Evolutionary conservation across 306 rosid genomes (phyloP), one percentile per base, ranked within the genome.

Genomic region (Begonia fuchsioides): DNA sequence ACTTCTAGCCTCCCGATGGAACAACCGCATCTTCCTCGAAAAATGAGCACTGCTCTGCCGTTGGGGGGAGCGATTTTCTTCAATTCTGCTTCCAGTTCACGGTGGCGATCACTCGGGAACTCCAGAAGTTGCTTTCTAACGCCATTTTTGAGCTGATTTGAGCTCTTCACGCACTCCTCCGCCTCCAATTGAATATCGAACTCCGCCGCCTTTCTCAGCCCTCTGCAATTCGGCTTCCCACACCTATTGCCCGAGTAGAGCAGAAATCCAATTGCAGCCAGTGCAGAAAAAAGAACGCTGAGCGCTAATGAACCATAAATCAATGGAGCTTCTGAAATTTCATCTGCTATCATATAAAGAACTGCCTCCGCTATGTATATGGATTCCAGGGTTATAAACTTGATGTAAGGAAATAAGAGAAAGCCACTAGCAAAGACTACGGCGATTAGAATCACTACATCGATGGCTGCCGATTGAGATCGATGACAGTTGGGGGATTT

Each of bases 1-100:
- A 92, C 96, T 71, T 92, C 98, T 75, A 92, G 67, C 62, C 88
- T 80, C 50, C 98, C 98, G 56, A 85, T 86, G 57, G 94, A 82
- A 74, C 98, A 92, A 9, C 98, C 98, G 64, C 98, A 92, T 71
- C 94, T 75, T 2, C 86, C 87, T 55, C 87, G 65, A 56, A 92
- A 72, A 15, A 92, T 45, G 32, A 92, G 81, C 15, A 86, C 93
- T 8, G 96, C 98, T 44, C 98, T 72, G 39, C 96, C 98, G 67
- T 92, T 85, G 46, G 60, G 61, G 1, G 98, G 98, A 9, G 98
- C 98, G 82, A 92, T 82, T 93, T 82, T 92, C 86, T 75, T 86
- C n/a, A 92, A 85, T 35, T 92, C 98, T 12, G 85, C 80, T 65
- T 92, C 98, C 47, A 92, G 68, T 45, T 92, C 98, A 13, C 78